A percentile compares a stretch with the other conserved stretches of the same genome.
phyloP scores from a whole-genome alignment of 208 protist genomes.

The Tritrichomonas musculus region DNA sequence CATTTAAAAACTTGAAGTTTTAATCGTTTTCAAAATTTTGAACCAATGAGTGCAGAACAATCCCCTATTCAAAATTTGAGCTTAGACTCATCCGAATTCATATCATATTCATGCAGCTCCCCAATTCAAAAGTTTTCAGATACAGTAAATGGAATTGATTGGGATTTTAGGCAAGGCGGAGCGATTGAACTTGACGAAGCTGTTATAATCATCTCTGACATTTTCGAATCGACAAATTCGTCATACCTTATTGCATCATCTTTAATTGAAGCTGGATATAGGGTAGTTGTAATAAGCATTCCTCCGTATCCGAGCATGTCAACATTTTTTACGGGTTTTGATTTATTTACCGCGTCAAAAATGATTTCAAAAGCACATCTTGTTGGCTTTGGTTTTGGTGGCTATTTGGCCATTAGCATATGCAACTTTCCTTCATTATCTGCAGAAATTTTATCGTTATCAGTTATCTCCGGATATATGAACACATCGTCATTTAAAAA shows the following conservation, averaged over 20 bases:
- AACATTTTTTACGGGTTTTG: not conserved
- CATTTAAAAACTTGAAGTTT: too few relatives aligned
- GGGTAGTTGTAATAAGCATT: not conserved
- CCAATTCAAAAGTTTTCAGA: not conserved
- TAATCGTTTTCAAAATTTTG: too few relatives aligned
- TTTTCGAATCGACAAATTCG: not conserved
- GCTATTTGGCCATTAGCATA: not conserved
- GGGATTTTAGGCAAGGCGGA: not conserved
- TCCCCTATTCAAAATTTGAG: too few relatives aligned
- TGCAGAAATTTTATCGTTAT: not conserved
- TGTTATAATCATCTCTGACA: not conserved
- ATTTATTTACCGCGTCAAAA: not conserved
- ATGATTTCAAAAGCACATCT: not conserved
- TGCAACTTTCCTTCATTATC: not conserved
- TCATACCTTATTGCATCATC: not conserved
- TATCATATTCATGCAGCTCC: not conserved
- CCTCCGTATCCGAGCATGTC: not conserved
- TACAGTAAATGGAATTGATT: not conserved
- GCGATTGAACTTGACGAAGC: not conserved
- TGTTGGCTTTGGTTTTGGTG: conserved; percentile 8
- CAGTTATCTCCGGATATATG: not conserved
- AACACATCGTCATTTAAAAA: not conserved
- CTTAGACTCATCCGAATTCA: conserved; percentile 12
- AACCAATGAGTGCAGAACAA: too few relatives aligned
- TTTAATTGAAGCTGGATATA: not conserved